Percentiles rank a stretch among this genome's conserved stretches.
Evolutionary conservation across 768 basidiomycete genomes (phyloP).

Genomic region (Hydnomerulius pinastri): DNA sequence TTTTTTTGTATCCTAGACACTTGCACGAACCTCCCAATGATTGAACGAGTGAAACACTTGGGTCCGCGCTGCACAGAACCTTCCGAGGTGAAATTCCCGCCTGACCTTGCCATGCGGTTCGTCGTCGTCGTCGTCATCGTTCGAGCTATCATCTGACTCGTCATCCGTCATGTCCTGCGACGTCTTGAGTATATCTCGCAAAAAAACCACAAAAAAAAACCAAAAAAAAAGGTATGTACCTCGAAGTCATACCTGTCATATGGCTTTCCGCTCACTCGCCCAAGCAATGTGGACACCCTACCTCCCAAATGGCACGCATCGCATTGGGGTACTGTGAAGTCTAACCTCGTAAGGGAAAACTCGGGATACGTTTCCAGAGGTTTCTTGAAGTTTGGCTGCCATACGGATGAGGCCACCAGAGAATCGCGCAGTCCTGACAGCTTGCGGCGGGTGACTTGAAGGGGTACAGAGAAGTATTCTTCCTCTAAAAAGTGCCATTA

Average conservation of each 20-base stretch:
- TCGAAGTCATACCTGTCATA: slow-evolving; percentile 75
- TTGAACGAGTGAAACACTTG: slow-evolving; percentile 68
- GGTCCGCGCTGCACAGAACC: slow-evolving; percentile 75
- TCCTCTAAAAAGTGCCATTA: slow-evolving; percentile 40
- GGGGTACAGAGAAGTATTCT: slow-evolving; percentile 74
- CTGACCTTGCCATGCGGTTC: slow-evolving; percentile 8
- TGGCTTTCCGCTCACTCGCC: slow-evolving; percentile 62
- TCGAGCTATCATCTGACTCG: slow-evolving; percentile 27
- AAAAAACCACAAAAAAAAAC: too few species aligned
- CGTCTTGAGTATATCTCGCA: too few species aligned
- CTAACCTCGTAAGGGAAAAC: slow-evolving; percentile 53
- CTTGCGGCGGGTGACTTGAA: slow-evolving; percentile 67
- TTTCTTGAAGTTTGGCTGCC: slow-evolving; percentile 70
- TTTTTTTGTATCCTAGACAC: neutral
- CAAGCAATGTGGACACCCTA: slow-evolving; percentile 63
- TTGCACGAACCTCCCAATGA: slow-evolving; percentile 77
- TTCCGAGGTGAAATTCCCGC: slow-evolving; percentile 64
- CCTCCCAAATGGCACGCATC: slow-evolving; percentile 83
- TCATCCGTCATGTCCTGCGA: slow-evolving; percentile 21
- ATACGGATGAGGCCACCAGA: slow-evolving; percentile 81
- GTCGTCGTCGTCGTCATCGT: slow-evolving; percentile 23
- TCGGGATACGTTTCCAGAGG: slow-evolving; percentile 67
- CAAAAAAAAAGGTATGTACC: slow-evolving; percentile 39
- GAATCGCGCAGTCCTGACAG: slow-evolving; percentile 71
- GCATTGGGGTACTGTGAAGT: slow-evolving; percentile 63